Evolutionary conservation across 2,329 filamentous ascomycete genomes (phyloP).

Genomic region (Dactylella cylindrospora): DNA sequence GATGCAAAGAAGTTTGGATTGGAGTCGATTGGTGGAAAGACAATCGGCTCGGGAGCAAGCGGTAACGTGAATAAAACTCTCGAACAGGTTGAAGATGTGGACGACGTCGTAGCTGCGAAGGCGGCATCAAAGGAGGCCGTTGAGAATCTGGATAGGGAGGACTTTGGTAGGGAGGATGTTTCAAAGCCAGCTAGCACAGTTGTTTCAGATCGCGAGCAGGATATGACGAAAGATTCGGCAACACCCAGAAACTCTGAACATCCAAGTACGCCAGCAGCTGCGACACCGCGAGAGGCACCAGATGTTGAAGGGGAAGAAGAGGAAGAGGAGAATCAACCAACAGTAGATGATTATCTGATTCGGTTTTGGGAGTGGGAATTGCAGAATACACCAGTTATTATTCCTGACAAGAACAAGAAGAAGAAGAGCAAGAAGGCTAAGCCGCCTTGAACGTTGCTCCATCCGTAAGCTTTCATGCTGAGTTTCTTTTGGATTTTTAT

Average conservation of each 20-base stretch:
- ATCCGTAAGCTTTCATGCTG: slow-evolving; percentile 9
- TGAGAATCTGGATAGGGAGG: slow-evolving; percentile 63
- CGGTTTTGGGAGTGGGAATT: slow-evolving; percentile 65
- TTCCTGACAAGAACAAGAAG: slow-evolving; percentile 56
- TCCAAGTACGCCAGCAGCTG: slow-evolving; percentile 16
- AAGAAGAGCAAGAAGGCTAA: slow-evolving; percentile 55
- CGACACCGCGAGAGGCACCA: slow-evolving; percentile 48
- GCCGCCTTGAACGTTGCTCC: slow-evolving; percentile 10
- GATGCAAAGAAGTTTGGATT: slow-evolving; percentile 58
- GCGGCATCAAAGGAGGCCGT: slow-evolving; percentile 84
- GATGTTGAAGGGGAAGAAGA: slow-evolving; percentile 46
- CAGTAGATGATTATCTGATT: slow-evolving; percentile 76
- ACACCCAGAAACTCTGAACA: slow-evolving; percentile 37
- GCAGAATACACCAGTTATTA: slow-evolving; percentile 56
- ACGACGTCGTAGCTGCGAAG: slow-evolving; percentile 85
- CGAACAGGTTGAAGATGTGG: slow-evolving; percentile 85
- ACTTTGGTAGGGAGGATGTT: slow-evolving; percentile 56
- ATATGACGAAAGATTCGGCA: slow-evolving; percentile 10
- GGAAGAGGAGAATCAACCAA: slow-evolving; percentile 58
- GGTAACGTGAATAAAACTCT: slow-evolving; percentile 71
- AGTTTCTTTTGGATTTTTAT: slow-evolving; percentile 3
- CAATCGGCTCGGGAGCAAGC: slow-evolving; percentile 57
- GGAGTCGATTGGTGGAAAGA: slow-evolving; percentile 39
- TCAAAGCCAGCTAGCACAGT: background rate
- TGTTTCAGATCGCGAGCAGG: slow-evolving; percentile 9